Percentiles rank a stretch among this genome's conserved stretches.
Evolutionary conservation across 306 rosid species (phyloP).

Genomic region (Begonia peltatifolia): DNA sequence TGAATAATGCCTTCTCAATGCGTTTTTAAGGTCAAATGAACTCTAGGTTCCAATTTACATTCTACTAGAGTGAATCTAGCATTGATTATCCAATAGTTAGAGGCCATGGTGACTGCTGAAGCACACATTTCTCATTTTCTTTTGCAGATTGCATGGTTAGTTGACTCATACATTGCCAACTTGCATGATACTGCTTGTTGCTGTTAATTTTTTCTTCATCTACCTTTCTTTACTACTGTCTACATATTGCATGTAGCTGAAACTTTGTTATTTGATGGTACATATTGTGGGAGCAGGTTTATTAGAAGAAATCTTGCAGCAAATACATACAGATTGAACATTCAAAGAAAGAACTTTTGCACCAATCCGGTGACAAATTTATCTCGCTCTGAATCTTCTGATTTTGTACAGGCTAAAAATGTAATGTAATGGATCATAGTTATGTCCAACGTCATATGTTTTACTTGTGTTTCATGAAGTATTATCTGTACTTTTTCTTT

Average conservation of each 20-base stretch:
- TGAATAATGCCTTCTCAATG: too few relatives aligned
- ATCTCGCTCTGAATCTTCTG: conserved; percentile 17
- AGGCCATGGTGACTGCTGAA: too few relatives aligned
- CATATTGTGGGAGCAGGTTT: conserved; percentile 27
- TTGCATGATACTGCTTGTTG: too few relatives aligned
- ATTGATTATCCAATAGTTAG: too few relatives aligned
- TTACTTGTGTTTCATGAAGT: neutral
- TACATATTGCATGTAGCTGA: neutral
- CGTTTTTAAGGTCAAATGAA: too few relatives aligned
- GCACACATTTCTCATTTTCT: too few relatives aligned
- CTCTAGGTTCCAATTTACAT: too few relatives aligned
- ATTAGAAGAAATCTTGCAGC: conserved; percentile 25
- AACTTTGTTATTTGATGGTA: conserved; percentile 4
- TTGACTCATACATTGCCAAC: too few relatives aligned
- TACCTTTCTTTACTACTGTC: too few relatives aligned
- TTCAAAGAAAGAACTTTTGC: conserved; percentile 28
- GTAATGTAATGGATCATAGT: neutral
- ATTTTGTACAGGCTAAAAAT: neutral
- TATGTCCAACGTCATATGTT: neutral
- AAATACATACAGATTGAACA: conserved; percentile 20
- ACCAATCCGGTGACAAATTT: conserved; percentile 25
- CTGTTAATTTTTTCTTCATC: too few relatives aligned
- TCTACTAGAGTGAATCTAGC: too few relatives aligned
- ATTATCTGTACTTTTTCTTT: conserved; percentile 11
- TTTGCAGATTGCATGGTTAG: too few relatives aligned